Evolutionary conservation across 2,329 filamentous ascomycete genomes (phyloP).

Genomic region (Pseudogymnoascus sp.): DNA sequence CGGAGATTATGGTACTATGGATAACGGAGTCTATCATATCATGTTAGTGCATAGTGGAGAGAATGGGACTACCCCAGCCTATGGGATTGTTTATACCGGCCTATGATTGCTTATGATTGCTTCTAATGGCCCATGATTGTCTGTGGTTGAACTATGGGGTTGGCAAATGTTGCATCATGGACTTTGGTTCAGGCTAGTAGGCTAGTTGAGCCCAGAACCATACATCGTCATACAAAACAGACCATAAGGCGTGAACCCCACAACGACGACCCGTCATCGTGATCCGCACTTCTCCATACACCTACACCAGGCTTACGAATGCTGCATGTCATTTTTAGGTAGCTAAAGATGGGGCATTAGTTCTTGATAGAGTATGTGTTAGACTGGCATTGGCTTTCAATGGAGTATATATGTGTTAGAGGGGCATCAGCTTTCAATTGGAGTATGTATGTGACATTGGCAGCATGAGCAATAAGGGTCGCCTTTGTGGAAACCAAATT

Average conservation of each 20-base stretch:
- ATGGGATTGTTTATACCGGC: neutral
- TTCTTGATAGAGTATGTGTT: neutral
- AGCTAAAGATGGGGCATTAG: neutral
- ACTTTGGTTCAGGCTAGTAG: neutral
- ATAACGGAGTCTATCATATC: constrained; percentile 1
- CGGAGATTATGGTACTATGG: neutral
- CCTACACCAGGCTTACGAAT: neutral
- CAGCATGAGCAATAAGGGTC: neutral
- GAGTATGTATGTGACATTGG: neutral
- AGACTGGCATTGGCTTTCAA: neutral
- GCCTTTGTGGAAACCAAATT: neutral
- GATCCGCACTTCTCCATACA: constrained; percentile 6
- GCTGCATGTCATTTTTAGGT: neutral
- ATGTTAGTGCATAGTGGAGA: constrained; percentile 4
- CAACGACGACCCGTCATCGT: neutral
- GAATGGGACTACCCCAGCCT: constrained; percentile 3
- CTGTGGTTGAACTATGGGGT: constrained; percentile 4
- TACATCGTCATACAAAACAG: neutral
- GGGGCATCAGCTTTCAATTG: neutral
- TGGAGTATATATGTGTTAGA: neutral
- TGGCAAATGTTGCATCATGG: constrained; percentile 7
- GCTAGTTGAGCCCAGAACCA: constrained; percentile 3
- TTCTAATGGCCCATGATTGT: neutral
- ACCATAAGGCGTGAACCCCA: neutral
- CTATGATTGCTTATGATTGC: neutral